These are phyloP conservation scores for Boletus rubescentipes DNA, from an alignment of 768 basidiomycete genomes.

Conservation along the genomic window DNA sequence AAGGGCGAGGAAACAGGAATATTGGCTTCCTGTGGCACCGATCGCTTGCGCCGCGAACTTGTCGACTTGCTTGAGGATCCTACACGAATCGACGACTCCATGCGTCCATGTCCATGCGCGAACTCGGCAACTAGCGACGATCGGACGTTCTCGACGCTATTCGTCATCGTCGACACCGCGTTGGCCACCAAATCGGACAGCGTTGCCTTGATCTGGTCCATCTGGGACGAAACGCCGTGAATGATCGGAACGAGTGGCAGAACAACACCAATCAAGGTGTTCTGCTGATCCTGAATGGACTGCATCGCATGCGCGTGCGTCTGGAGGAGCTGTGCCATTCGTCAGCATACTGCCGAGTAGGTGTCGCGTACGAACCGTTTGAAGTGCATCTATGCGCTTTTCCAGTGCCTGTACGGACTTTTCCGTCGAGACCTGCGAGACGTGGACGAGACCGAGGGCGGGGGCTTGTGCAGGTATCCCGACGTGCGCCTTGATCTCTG, in stretches of 20 bases:
- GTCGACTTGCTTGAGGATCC: background rate
- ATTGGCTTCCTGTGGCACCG: background rate
- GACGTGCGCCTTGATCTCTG: constrained; percentile 48
- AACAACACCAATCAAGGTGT: constrained; percentile 42
- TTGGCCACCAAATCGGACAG: constrained; percentile 19
- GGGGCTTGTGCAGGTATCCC: constrained; percentile 54
- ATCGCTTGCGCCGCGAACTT: constrained; percentile 4
- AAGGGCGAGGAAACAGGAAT: constrained; percentile 11
- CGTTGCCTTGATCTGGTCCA: constrained; percentile 32
- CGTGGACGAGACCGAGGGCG: constrained; percentile 39
- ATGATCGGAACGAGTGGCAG: constrained; percentile 60
- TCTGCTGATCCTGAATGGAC: constrained; percentile 44
- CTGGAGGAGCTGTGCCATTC: constrained; percentile 45
- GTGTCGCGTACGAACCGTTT: constrained; percentile 18
- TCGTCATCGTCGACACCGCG: constrained; percentile 19
- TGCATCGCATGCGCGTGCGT: constrained; percentile 57
- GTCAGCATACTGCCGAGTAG: too few relatives aligned
- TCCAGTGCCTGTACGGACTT: constrained; percentile 45
- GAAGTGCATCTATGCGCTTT: constrained; percentile 56
- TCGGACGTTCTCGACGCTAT: constrained; percentile 12
- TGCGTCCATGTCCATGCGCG: background rate
- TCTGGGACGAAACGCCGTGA: constrained; percentile 57
- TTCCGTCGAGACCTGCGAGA: constrained; percentile 39
- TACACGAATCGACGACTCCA: constrained; percentile 1
- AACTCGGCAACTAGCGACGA: constrained; percentile 10